Percentiles rank a stretch among this genome's conserved stretches.
Conservation (phyloP, 495 filamentous ascomycete species). For the Hyphodiscus hymeniophilus region DNA sequence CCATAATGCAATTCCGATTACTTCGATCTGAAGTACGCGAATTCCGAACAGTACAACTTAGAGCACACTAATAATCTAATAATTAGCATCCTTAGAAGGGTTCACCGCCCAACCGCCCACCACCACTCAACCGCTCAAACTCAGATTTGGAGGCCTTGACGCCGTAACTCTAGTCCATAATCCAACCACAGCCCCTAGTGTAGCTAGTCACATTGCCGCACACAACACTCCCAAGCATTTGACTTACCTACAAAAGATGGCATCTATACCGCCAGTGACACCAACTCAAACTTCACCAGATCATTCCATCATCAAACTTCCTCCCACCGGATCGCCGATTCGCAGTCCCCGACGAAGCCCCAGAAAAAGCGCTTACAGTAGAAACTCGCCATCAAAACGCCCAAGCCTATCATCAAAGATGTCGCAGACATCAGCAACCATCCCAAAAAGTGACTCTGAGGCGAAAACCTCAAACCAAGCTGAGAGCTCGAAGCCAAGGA, state of each 20-base stretch:
- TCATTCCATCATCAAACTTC: not conserved
- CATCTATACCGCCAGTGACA: not conserved
- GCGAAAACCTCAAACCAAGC: constrained; percentile 5
- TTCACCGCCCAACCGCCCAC: too few species aligned
- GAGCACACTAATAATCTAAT: too few species aligned
- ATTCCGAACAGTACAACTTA: too few species aligned
- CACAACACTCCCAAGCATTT: too few species aligned
- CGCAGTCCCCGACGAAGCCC: constrained; percentile 1
- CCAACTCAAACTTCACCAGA: constrained; percentile 5
- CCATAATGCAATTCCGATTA: not conserved
- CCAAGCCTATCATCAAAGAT: constrained; percentile 1
- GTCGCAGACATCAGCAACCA: constrained; percentile 1
- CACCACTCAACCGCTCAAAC: too few species aligned
- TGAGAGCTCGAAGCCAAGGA: constrained; percentile 7
- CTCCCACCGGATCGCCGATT: not conserved
- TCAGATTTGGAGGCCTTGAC: too few species aligned
- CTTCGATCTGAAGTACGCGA: too few species aligned
- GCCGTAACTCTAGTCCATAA: too few species aligned
- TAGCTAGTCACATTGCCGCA: too few species aligned
- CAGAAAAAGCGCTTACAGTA: too few species aligned
- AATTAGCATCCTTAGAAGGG: too few species aligned
- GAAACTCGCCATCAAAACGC: constrained; percentile 5
- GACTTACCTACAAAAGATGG: constrained; percentile 2
- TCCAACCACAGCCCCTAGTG: too few species aligned
- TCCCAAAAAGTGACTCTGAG: not conserved